Evolutionary conservation across 2,329 filamentous ascomycete species (phyloP).

Genomic region (Scorias spongiosa): DNA sequence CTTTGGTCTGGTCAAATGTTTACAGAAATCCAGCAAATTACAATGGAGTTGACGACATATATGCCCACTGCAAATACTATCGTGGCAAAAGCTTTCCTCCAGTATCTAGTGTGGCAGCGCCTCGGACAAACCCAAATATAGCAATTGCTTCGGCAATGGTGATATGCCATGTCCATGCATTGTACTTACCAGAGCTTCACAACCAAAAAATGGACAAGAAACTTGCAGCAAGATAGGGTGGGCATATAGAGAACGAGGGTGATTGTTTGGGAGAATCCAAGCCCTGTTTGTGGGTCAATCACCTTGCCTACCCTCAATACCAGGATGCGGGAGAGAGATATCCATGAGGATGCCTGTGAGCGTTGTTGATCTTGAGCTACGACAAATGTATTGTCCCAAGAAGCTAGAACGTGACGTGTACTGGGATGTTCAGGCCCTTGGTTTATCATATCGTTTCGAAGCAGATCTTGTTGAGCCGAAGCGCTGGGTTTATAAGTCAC

Average conservation of each 20-base stretch:
- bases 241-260: conserved; percentile 36
- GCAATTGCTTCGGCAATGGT: conserved; percentile 21
- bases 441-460: too few relatives aligned
- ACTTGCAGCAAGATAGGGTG: conserved; percentile 19
- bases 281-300: conserved; percentile 20
- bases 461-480: too few relatives aligned
- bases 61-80: conserved; percentile 17
- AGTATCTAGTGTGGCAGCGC: conserved; percentile 21
- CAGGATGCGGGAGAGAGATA: background rate
- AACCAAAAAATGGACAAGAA: conserved; percentile 17
- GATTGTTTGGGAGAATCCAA: conserved; percentile 33
- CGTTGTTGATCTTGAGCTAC: too few relatives aligned
- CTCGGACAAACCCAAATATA: conserved; percentile 23
- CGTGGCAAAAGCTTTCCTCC: conserved; percentile 16
- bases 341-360: background rate
- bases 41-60: conserved; percentile 33
- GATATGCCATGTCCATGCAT: conserved; percentile 27
- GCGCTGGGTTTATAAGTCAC: too few relatives aligned
- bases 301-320: background rate
- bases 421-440: too few relatives aligned
- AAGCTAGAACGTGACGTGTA: too few relatives aligned
- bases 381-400: too few relatives aligned
- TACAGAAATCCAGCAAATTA: conserved; percentile 32
- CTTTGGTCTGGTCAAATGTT: conserved; percentile 34
- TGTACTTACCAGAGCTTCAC: conserved; percentile 23